Conservation (phyloP, 176 grass and related monocot genomes). For the Tillandsia fasciculata region DNA sequence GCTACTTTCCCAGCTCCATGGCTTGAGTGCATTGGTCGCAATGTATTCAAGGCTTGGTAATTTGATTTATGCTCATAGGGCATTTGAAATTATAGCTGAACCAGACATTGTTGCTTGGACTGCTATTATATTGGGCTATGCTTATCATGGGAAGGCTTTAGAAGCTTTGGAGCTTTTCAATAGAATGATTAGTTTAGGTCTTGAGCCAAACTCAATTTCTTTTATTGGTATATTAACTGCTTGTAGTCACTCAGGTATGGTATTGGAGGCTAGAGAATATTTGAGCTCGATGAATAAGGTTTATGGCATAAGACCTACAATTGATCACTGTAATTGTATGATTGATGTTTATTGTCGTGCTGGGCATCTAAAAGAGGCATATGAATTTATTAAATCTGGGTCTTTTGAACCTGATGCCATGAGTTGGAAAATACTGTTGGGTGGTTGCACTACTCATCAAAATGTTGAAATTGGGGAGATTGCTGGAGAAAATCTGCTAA, state of each 20-base stretch:
- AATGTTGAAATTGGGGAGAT: constrained; percentile 13
- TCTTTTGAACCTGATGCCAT: constrained; percentile 18
- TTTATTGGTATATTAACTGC: constrained; percentile 22
- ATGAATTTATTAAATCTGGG: constrained; percentile 15
- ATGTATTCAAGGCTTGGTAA: constrained; percentile 21
- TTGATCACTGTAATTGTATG: constrained; percentile 19
- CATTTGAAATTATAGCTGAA: constrained; percentile 13
- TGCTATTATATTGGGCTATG: constrained; percentile 12
- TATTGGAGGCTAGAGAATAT: constrained; percentile 13
- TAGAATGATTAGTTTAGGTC: background rate
- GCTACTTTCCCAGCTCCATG: constrained; percentile 10
- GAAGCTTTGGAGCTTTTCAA: constrained; percentile 19
- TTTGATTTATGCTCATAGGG: constrained; percentile 14
- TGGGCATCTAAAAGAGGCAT: constrained; percentile 11
- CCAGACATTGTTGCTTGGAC: constrained; percentile 24
- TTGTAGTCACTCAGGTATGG: constrained; percentile 15
- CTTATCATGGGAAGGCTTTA: constrained; percentile 13
- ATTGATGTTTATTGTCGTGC: constrained; percentile 23
- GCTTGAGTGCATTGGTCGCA: constrained; percentile 17
- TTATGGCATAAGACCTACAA: constrained; percentile 3
- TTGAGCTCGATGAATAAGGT: constrained; percentile 10
- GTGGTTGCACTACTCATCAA: constrained; percentile 15
- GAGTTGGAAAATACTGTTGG: constrained; percentile 21
- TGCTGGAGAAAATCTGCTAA: constrained; percentile 12
- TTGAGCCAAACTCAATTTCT: constrained; percentile 15